Evolutionary conservation across 2,329 filamentous ascomycete genomes (phyloP).

Genomic region (Graphilbum fragrans): DNA sequence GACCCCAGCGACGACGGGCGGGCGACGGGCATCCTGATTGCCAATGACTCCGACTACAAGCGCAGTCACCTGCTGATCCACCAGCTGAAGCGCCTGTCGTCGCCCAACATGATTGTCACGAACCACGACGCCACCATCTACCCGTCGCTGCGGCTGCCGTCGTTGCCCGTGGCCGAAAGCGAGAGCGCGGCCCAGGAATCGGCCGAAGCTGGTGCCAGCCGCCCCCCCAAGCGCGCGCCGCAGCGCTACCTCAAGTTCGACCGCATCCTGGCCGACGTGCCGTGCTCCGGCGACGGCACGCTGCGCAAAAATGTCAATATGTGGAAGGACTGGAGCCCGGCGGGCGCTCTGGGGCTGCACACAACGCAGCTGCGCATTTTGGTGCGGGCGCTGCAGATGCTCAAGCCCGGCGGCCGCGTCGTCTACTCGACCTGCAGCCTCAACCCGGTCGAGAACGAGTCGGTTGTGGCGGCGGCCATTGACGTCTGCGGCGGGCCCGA

Average conservation of each 20-base stretch:
- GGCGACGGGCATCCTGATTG: conserved; percentile 82
- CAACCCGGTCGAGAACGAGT: conserved; percentile 97
- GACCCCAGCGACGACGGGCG: conserved; percentile 67
- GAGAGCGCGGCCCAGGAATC: conserved; percentile 11
- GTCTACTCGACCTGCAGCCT: conserved; percentile 98
- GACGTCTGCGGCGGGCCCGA: conserved; percentile 73
- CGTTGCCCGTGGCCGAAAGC: conserved; percentile 19
- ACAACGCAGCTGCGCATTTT: conserved; percentile 80
- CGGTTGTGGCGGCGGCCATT: conserved; percentile 79
- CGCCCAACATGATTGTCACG: conserved; percentile 90
- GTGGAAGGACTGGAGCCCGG: conserved; percentile 90
- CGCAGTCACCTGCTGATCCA: conserved; percentile 95
- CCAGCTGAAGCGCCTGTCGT: conserved; percentile 93
- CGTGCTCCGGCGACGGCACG: conserved; percentile 92
- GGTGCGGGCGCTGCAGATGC: conserved; percentile 83
- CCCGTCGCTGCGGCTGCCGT: conserved; percentile 77
- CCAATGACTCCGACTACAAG: conserved; percentile 95
- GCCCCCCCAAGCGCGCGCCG: neutral
- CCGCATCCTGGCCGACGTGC: conserved; percentile 89
- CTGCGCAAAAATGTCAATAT: conserved; percentile 84
- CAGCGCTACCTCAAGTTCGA: conserved; percentile 80
- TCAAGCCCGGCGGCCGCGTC: conserved; percentile 86
- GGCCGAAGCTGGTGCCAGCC: conserved; percentile 17
- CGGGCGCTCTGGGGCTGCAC: conserved; percentile 78
- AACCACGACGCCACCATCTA: conserved; percentile 97